Evolutionary conservation across 345 rosid species (phyloP).

Genomic region (Hibiscus mutabilis): DNA sequence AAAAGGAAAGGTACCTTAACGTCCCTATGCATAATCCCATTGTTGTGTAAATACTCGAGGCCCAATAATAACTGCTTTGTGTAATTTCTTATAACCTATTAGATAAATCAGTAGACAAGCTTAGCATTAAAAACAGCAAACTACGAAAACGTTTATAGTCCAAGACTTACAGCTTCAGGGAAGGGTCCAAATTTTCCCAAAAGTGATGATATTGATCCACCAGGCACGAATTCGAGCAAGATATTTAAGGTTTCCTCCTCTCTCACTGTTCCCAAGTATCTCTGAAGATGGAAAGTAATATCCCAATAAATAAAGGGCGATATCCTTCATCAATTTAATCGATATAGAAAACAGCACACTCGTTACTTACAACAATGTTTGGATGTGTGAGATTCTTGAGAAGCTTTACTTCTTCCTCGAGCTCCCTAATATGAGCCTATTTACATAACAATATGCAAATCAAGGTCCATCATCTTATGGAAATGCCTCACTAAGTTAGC

Average conservation of each 20-base stretch:
- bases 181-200: constrained; percentile 90
- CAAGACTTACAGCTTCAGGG: constrained; percentile 74
- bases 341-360: constrained; percentile 12
- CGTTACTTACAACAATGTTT: constrained; percentile 69
- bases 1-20: constrained; percentile 50
- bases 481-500: background rate
- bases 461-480: constrained; percentile 6
- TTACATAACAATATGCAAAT: constrained; percentile 19
- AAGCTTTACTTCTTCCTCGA: constrained; percentile 94
- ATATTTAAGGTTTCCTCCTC: constrained; percentile 84
- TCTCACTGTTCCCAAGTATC: constrained; percentile 86
- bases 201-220: constrained; percentile 91
- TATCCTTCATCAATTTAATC: background rate
- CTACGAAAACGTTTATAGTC: background rate
- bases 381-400: constrained; percentile 86
- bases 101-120: constrained; percentile 15
- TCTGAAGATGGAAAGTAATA: constrained; percentile 31
- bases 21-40: constrained; percentile 95
- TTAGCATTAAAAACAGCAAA: constrained; percentile 15
- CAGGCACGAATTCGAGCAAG: constrained; percentile 85
- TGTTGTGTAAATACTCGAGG: constrained; percentile 73
- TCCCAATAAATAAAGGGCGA: constrained; percentile 15
- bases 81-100: constrained; percentile 69
- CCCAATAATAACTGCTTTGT: constrained; percentile 77
- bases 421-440: constrained; percentile 78